Percentiles rank a stretch among this genome's conserved stretches.
phyloP scores from a whole-genome alignment of 2,329 filamentous ascomycete genomes.

The Fusarium graminum region DNA sequence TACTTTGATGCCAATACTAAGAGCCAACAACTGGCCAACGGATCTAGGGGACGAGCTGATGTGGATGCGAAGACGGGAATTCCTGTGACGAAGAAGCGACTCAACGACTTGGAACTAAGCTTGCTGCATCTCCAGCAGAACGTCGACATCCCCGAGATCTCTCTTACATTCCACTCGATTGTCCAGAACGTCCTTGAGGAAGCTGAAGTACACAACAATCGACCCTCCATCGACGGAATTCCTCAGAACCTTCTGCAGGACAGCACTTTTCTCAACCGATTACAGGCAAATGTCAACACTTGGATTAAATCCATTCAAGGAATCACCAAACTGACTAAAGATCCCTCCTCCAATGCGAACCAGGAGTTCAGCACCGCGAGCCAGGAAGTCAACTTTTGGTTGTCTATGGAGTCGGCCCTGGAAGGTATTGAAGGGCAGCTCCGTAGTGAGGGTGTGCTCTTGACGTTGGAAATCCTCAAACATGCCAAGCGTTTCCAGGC shows the following conservation, averaged over 20 bases:
- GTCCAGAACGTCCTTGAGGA: constrained; percentile 89
- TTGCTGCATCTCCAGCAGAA: constrained; percentile 95
- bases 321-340: constrained; percentile 93
- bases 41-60: constrained; percentile 80
- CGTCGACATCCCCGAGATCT: constrained; percentile 94
- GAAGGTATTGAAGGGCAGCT: constrained; percentile 93
- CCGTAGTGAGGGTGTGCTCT: constrained; percentile 84
- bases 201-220: constrained; percentile 73
- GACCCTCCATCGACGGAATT: constrained; percentile 83
- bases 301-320: constrained; percentile 99
- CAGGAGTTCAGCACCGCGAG: constrained; percentile 77
- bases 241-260: constrained; percentile 82
- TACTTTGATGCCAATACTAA: constrained; percentile 98
- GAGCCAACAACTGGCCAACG: constrained; percentile 75
- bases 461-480: constrained; percentile 95
- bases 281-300: constrained; percentile 93
- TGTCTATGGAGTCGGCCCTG: constrained; percentile 94
- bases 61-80: constrained; percentile 94
- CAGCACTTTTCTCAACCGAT: constrained; percentile 90
- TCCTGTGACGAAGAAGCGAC: constrained; percentile 95
- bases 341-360: constrained; percentile 73
- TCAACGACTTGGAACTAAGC: constrained; percentile 92
- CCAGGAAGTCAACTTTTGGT: constrained; percentile 99
- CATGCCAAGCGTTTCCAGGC: constrained; percentile 98
- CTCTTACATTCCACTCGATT: constrained; percentile 86